Percentiles rank a stretch among this genome's conserved stretches.
Evolutionary conservation across 164 flowering plant species (phyloP).

Genomic region (Vitis amurensis): DNA sequence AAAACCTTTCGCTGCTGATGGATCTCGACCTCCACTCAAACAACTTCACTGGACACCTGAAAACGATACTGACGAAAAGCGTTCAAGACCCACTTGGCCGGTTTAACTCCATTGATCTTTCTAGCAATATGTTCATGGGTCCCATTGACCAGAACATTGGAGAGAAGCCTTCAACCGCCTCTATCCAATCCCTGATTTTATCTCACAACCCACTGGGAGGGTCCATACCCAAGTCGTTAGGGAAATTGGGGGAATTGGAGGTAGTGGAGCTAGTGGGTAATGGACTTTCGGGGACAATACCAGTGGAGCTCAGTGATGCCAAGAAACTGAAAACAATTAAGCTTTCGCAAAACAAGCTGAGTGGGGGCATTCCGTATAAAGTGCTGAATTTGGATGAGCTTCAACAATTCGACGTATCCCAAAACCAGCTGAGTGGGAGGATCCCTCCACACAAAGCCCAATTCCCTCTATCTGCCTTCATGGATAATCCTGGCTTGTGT

Average conservation of each 20-base stretch:
- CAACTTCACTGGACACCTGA: slow-evolving; percentile 40
- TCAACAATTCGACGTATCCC: slow-evolving; percentile 46
- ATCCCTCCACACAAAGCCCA: slow-evolving; percentile 50
- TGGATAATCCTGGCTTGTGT: slow-evolving; percentile 62
- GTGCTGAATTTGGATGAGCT: slow-evolving; percentile 44
- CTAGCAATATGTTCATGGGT: slow-evolving; percentile 51
- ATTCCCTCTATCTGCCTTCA: slow-evolving; percentile 50
- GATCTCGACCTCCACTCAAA: slow-evolving; percentile 75
- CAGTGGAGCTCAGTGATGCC: slow-evolving; percentile 39
- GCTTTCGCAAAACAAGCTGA: slow-evolving; percentile 48
- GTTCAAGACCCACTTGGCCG: slow-evolving; percentile 41
- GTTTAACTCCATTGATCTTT: slow-evolving; percentile 54
- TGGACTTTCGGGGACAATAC: slow-evolving; percentile 46
- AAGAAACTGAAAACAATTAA: slow-evolving; percentile 26
- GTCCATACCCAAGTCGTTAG: slow-evolving; percentile 46
- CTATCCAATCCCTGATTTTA: slow-evolving; percentile 32
- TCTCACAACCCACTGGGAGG: slow-evolving; percentile 55
- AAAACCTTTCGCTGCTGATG: slow-evolving; percentile 39
- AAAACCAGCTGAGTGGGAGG: slow-evolving; percentile 43
- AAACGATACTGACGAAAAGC: slow-evolving; percentile 32
- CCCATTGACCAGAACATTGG: slow-evolving; percentile 42
- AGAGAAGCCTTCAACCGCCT: slow-evolving; percentile 23
- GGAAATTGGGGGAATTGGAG: slow-evolving; percentile 34
- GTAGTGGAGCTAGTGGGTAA: slow-evolving; percentile 32
- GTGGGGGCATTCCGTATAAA: slow-evolving; percentile 46